Evolutionary conservation across 306 rosid species (phyloP), one percentile per base, ranked within the genome.

Genomic region (Begonia peltatifolia): DNA sequence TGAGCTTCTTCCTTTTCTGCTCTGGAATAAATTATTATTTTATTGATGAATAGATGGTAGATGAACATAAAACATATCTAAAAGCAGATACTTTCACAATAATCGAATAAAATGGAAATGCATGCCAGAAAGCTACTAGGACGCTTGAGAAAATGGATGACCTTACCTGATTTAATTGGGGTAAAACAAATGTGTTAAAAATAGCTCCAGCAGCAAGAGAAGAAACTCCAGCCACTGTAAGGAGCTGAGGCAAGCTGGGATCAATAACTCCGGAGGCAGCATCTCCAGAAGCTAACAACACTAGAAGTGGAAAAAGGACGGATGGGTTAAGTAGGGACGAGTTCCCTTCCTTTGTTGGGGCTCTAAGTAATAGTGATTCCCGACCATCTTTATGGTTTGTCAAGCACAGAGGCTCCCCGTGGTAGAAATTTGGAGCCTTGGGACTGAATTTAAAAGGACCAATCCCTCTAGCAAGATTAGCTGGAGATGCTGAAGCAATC

Each of bases 361-460:
- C 95, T 74, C 97, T 76, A 54, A 85, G 47, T n/a, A 90, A 73
- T 67, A 54, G 81, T 65, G 95, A 85, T 60, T 83, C 97, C 23
- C 94, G 82, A 61, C 87, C 87, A 85, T 90, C 83, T 68, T 71
- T 71, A 68, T 90, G 97, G 77, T 90, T 90, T 43, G 94, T 90
- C 77, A 90, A 63, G 75, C 85, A 80, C 85, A 90, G 72, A 67
- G 97, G 87, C 70, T 85, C 95, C 52, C 94, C 83, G 44, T 94
- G 77, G 67, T 83, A 83, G 51, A 76, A 71, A 55, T 74, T 76
- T 14, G 95, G 94, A 41, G 82, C 63, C 72, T 81, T 82, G 20
- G 95, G 85, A 68, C 94, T 85, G 64, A 90, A 69, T 67, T 76
- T 90, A 30, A 90, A 62, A 42, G 94, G 97, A 13, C 97, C 97